phyloP scores from a whole-genome alignment of 148 eudicot species.

The Rhododendron williamsianum region DNA sequence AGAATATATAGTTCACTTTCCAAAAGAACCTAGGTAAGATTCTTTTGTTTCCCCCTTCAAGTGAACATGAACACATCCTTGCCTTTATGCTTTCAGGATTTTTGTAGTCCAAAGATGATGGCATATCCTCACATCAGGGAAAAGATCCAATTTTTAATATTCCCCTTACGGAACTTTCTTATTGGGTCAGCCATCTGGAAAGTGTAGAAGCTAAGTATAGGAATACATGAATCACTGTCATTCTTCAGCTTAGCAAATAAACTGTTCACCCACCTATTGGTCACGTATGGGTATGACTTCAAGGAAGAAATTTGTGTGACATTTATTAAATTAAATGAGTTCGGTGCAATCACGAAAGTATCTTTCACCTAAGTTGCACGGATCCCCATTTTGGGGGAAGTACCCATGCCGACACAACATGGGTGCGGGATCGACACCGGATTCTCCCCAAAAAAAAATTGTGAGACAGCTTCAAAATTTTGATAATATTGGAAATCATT shows the following conservation, averaged over 20 bases:
- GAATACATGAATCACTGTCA: not conserved
- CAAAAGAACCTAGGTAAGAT: constrained; percentile 58
- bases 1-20: constrained; percentile 55
- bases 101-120: not conserved
- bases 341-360: not conserved
- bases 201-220: not conserved
- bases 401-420: no score
- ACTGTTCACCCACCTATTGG: not conserved
- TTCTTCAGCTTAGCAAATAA: not conserved
- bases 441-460: no score
- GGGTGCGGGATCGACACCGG: no score
- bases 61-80: not conserved
- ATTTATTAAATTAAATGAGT: not conserved
- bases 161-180: not conserved
- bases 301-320: not conserved
- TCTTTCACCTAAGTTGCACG: not conserved
- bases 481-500: not conserved
- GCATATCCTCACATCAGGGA: not conserved
- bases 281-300: not conserved
- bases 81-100: not conserved
- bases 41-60: not conserved
- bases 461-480: no score
- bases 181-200: not conserved
- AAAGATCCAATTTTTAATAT: not conserved
- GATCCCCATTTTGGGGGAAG: no score